Evolutionary conservation across 805 yeast species (phyloP).

Genomic region (Zygosaccharomyces gambellarensis): DNA sequence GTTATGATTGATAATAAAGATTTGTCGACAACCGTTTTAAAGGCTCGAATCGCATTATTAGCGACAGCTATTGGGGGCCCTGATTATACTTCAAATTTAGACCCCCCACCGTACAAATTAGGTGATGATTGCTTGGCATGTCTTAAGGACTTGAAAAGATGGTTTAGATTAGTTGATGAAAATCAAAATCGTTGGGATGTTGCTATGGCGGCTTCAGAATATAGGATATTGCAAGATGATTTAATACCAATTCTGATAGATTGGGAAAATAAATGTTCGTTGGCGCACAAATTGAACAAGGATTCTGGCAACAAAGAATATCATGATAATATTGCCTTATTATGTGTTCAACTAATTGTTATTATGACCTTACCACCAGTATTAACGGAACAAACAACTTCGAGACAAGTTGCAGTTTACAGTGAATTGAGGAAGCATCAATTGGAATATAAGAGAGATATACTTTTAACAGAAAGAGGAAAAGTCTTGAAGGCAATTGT

Average conservation of each 20-base stretch:
- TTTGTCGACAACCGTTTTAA: conserved; percentile 36
- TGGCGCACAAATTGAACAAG: conserved; percentile 20
- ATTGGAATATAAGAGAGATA: conserved; percentile 60
- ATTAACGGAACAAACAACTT: conserved; percentile 53
- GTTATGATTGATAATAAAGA: conserved; percentile 1
- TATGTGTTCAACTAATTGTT: conserved; percentile 74
- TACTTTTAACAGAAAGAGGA: conserved; percentile 56
- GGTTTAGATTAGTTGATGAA: conserved; percentile 85
- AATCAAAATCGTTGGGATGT: conserved; percentile 66
- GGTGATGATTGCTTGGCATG: conserved; percentile 81
- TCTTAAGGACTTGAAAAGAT: conserved; percentile 77
- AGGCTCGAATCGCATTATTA: conserved; percentile 72
- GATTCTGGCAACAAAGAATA: conserved; percentile 22
- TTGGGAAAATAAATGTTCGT: conserved; percentile 50
- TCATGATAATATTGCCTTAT: conserved; percentile 58
- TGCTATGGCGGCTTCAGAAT: conserved; percentile 81
- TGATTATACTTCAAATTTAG: conserved; percentile 51
- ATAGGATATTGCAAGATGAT: conserved; percentile 68
- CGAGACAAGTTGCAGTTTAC: conserved; percentile 52
- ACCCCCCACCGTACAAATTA: conserved; percentile 58
- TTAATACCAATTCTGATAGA: conserved; percentile 66
- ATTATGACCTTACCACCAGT: conserved; percentile 83
- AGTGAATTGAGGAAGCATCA: conserved; percentile 64
- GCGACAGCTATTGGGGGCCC: conserved; percentile 90
- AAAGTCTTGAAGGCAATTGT: conserved; percentile 63